phyloP scores from a whole-genome alignment of 169 alveolate species.

The Perkinsus marinus region DNA sequence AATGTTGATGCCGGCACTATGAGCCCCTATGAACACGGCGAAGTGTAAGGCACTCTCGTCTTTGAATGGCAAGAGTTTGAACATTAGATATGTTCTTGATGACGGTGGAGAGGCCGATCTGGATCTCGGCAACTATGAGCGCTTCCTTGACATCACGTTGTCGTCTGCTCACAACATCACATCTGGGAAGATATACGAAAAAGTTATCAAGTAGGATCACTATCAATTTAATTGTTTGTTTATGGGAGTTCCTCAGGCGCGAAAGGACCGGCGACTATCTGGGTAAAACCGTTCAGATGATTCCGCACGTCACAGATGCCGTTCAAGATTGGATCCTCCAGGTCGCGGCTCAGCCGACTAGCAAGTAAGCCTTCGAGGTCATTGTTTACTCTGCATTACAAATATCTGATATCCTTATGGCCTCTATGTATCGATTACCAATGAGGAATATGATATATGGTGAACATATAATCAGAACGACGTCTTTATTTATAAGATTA shows the following conservation, averaged over 20 bases:
- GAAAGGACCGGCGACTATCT: slow-evolving; percentile 86
- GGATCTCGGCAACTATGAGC: slow-evolving; percentile 95
- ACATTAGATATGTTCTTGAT: slow-evolving; percentile 54
- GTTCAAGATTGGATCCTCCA: slow-evolving; percentile 61
- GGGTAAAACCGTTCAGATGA: slow-evolving; percentile 86
- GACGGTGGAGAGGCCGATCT: slow-evolving; percentile 96
- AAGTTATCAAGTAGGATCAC: slow-evolving; percentile 53
- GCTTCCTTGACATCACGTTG: slow-evolving; percentile 71
- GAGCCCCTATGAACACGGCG: slow-evolving; percentile 96
- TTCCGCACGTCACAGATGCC: slow-evolving; percentile 48
- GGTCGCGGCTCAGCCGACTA: slow-evolving; percentile 45
- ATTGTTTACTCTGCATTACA: too few species aligned
- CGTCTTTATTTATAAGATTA: too few species aligned
- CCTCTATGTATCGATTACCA: too few species aligned
- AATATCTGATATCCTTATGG: too few species aligned
- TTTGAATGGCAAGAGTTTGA: neutral
- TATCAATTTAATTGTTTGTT: too few species aligned
- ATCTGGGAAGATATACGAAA: slow-evolving; percentile 83
- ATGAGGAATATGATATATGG: too few species aligned
- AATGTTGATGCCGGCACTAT: slow-evolving; percentile 87
- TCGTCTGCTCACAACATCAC: slow-evolving; percentile 74
- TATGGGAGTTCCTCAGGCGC: slow-evolving; percentile 10
- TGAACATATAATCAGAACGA: too few species aligned
- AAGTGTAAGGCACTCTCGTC: slow-evolving; percentile 42
- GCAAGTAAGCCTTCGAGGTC: neutral